Evolutionary conservation across 768 basidiomycete species (phyloP).

Genomic region (Lentinula sp.): DNA sequence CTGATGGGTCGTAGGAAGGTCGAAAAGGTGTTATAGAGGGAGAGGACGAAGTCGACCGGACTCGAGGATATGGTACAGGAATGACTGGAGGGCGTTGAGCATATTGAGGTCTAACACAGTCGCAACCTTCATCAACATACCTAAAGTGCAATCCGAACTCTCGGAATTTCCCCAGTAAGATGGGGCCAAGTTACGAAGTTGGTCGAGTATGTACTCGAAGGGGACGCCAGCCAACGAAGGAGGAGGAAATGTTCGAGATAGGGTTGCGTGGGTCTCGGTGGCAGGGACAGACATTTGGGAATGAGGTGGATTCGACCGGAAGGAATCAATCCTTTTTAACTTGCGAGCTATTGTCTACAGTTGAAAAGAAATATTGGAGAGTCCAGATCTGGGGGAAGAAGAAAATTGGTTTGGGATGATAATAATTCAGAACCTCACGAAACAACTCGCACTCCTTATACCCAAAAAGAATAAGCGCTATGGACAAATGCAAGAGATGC

Average conservation of each 20-base stretch:
- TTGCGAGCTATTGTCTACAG: slow-evolving; percentile 11
- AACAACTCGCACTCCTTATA: not conserved
- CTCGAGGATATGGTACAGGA: slow-evolving; percentile 33
- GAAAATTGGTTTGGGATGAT: slow-evolving; percentile 6
- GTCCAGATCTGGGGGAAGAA: slow-evolving; percentile 13
- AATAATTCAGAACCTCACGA: slow-evolving; percentile 8
- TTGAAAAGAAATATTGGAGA: slow-evolving; percentile 16
- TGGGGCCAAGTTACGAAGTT: slow-evolving; percentile 59
- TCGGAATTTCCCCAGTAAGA: slow-evolving; percentile 72
- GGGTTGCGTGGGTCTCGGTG: slow-evolving; percentile 32
- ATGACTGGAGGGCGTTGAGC: slow-evolving; percentile 30
- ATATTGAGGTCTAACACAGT: not conserved
- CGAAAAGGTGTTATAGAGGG: slow-evolving; percentile 17
- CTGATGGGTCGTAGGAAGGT: slow-evolving; percentile 33
- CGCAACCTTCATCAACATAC: slow-evolving; percentile 24
- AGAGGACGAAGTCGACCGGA: slow-evolving; percentile 3
- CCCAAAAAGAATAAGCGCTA: not conserved
- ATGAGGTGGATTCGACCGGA: slow-evolving; percentile 23
- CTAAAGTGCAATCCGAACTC: slow-evolving; percentile 73
- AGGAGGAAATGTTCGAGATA: slow-evolving; percentile 58
- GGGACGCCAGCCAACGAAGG: slow-evolving; percentile 59
- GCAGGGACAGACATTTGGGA: slow-evolving; percentile 12
- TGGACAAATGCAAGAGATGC: slow-evolving; percentile 1
- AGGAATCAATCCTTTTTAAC: slow-evolving; percentile 21
- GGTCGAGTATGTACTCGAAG: slow-evolving; percentile 65